Percentiles rank a stretch among this genome's conserved stretches.
Conservation (phyloP, 371 early-diverging fungal genomes). For the Gilbertella persicaria region DNA sequence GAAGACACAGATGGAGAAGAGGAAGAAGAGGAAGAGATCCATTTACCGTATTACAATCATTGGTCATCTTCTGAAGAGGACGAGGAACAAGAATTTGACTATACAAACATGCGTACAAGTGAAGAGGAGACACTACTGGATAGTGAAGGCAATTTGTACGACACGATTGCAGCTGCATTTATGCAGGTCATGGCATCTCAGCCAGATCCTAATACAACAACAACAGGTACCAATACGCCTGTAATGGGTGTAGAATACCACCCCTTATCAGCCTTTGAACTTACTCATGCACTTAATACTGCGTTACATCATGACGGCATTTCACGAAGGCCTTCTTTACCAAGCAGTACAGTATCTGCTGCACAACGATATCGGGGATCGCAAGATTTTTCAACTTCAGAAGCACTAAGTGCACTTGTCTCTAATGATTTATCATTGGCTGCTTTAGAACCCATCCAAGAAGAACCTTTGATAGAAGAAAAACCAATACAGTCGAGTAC, state of each 20-base stretch:
- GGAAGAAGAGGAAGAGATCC: conserved; percentile 4
- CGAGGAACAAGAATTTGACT: conserved; percentile 33
- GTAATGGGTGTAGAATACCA: conserved; percentile 4
- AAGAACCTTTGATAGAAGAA: neutral
- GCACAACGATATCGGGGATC: conserved; percentile 28
- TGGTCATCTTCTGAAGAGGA: conserved; percentile 47
- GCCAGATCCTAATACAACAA: neutral
- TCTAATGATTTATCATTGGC: conserved; percentile 18
- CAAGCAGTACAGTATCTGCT: conserved; percentile 40
- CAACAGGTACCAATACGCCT: conserved; percentile 17
- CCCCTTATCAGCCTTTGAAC: conserved; percentile 24
- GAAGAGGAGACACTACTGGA: conserved; percentile 35
- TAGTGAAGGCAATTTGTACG: conserved; percentile 27
- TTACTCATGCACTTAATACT: conserved; percentile 20
- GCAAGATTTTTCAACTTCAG: conserved; percentile 27
- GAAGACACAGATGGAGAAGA: conserved; percentile 40
- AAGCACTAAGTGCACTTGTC: conserved; percentile 25
- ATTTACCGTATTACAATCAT: conserved; percentile 7
- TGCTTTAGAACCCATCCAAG: conserved; percentile 19
- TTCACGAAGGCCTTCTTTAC: conserved; percentile 35
- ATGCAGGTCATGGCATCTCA: conserved; percentile 34
- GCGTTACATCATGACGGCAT: conserved; percentile 13
- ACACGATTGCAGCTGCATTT: conserved; percentile 39
- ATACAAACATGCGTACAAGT: conserved; percentile 14
- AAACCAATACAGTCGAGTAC: neutral